Conservation (phyloP, 345 rosid species). For the Cardamine occulta region DNA sequence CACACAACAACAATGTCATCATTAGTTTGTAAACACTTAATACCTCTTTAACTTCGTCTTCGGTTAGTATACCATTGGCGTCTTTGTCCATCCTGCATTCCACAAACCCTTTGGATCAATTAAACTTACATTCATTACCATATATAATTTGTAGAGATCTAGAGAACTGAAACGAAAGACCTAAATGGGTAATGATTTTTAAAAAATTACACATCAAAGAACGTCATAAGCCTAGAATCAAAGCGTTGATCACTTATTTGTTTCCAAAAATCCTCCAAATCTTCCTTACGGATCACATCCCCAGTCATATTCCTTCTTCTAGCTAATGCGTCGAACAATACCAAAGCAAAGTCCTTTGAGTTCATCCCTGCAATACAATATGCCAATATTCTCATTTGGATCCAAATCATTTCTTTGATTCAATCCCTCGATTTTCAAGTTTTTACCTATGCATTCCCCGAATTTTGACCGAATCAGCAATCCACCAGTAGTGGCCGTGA, state of each 20-base stretch:
- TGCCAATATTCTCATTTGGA: background rate
- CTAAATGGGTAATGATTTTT: background rate
- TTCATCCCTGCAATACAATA: slow-evolving; percentile 60
- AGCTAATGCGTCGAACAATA: slow-evolving; percentile 64
- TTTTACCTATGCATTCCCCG: slow-evolving; percentile 71
- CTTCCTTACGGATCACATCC: slow-evolving; percentile 49
- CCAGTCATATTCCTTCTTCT: slow-evolving; percentile 51
- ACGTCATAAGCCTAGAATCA: slow-evolving; percentile 68
- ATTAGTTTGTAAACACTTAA: background rate
- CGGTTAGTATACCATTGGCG: slow-evolving; percentile 69
- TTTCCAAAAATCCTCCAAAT: slow-evolving; percentile 66
- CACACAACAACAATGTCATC: background rate
- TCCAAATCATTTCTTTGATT: background rate
- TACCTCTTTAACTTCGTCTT: slow-evolving; percentile 69
- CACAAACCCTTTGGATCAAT: background rate
- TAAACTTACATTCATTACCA: slow-evolving; percentile 1
- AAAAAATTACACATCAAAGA: slow-evolving; percentile 64
- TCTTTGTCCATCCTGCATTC: slow-evolving; percentile 73
- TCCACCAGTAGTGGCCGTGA: slow-evolving; percentile 53
- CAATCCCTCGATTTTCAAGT: background rate
- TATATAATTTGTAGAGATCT: background rate
- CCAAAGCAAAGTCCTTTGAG: slow-evolving; percentile 64
- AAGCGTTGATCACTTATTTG: slow-evolving; percentile 68
- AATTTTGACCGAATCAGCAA: slow-evolving; percentile 55
- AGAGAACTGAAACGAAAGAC: background rate